Evolutionary conservation across 1,284 basidiomycete species (phyloP), one percentile per base, ranked within the genome.

Genomic region (Cryptococcus sp.): DNA sequence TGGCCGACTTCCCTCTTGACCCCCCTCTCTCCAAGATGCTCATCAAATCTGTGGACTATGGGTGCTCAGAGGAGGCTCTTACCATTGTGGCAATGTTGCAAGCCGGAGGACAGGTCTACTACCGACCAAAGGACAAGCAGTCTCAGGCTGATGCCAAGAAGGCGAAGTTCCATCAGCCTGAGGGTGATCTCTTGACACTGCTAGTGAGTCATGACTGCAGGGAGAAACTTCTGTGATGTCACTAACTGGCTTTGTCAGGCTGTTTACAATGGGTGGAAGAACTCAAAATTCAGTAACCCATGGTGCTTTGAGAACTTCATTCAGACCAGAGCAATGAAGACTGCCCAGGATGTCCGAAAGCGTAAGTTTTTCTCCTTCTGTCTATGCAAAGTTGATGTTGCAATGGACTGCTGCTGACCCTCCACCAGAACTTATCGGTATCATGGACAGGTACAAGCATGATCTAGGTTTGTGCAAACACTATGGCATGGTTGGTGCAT

Each of bases 1-100:
- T 99, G 96, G 95, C 96, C 1, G 95, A 98, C 73, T 95, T 98
- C 80, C 96, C 96, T 6, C 91, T 98, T 86, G 94, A 98, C 62
- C 96, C 95, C 6, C 85, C 90, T 3, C 79, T 94, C 60, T 93
- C 95, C 11, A 98, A 98, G 80, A 98, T 97, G 93, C 79, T 99
- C 53, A 98, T 98, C 75, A 91, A 92, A n/a, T 95, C 91, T 1
- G 93, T 98, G 23, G 95, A 98, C 68, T 81, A 91, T 52, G 93
- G 92, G 11, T 98, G 95, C 73, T 96, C 92, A 0, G 94, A 98
- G 69, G 96, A 99, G 77, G 93, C 97, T 62, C 79, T 99, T 35
- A 95, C 91, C 2, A 90, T 98, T 56, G 93, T 97, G 0, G 94
- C 95, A 3, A 98, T 98, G 96, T 80, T 98, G 47, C 76, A 78